phyloP scores from a whole-genome alignment of 805 yeast genomes.

The Saturnispora kantuleensis region DNA sequence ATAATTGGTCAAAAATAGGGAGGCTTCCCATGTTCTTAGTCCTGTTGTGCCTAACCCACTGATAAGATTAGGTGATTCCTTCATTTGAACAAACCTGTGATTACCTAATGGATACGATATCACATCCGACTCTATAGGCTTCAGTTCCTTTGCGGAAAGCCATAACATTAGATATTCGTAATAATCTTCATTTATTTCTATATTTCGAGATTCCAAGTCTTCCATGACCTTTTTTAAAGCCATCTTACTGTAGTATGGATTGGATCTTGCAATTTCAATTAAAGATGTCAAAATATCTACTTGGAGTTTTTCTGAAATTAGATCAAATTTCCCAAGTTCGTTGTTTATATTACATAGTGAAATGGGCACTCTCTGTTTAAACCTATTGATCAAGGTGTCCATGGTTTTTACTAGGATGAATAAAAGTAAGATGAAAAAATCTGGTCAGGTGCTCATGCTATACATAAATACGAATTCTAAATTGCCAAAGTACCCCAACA shows the following conservation, averaged over 20 bases:
- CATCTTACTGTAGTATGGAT: constrained; percentile 41
- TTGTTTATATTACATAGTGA: background rate
- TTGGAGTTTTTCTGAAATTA: constrained; percentile 16
- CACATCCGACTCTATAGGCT: constrained; percentile 31
- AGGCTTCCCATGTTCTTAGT: constrained; percentile 89
- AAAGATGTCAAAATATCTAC: constrained; percentile 16
- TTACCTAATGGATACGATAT: constrained; percentile 27
- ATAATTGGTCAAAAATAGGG: constrained; percentile 52
- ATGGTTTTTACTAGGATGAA: constrained; percentile 6
- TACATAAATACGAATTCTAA: background rate
- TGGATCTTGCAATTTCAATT: constrained; percentile 23
- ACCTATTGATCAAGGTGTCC: constrained; percentile 18
- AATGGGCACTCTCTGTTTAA: constrained; percentile 26
- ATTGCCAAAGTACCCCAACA: constrained; percentile 52
- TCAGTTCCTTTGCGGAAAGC: constrained; percentile 25
- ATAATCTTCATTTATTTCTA: constrained; percentile 31
- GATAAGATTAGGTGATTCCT: constrained; percentile 54
- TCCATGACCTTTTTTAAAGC: constrained; percentile 39
- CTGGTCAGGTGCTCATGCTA: background rate
- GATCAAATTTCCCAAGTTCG: background rate
- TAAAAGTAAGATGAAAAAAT: too few relatives aligned
- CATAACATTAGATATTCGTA: constrained; percentile 33
- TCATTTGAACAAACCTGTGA: constrained; percentile 23
- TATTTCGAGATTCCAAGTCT: constrained; percentile 8
- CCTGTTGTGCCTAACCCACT: constrained; percentile 84